phyloP scores from a whole-genome alignment of 2,329 filamentous ascomycete genomes.

The Aspergillus brasiliensis region DNA sequence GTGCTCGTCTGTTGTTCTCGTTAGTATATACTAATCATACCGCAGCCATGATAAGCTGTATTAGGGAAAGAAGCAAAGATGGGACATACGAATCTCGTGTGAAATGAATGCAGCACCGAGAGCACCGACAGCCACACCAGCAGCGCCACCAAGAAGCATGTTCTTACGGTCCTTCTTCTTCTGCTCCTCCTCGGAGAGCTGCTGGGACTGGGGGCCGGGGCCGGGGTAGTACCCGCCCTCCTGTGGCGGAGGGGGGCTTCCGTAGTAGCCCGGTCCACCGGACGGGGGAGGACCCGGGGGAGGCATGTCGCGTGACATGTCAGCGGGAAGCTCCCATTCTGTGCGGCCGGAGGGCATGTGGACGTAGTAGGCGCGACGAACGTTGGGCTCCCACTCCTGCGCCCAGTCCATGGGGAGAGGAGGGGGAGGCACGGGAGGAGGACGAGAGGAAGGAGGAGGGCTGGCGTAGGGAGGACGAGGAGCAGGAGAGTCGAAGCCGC shows the following conservation, averaged over 20 bases:
- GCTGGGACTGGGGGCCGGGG: constrained; percentile 2
- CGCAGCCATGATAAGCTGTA: neutral
- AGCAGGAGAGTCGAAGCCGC: constrained; percentile 33
- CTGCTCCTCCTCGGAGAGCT: constrained; percentile 18
- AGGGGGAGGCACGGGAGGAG: constrained; percentile 49
- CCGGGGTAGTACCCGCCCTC: constrained; percentile 20
- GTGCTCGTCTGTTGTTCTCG: constrained; percentile 7
- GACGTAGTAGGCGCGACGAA: constrained; percentile 66
- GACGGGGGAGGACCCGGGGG: constrained; percentile 15
- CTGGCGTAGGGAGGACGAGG: constrained; percentile 39
- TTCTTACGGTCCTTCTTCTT: constrained; percentile 50
- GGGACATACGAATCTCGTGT: constrained; percentile 57
- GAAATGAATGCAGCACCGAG: constrained; percentile 61
- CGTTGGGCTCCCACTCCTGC: constrained; percentile 63
- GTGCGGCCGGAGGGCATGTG: constrained; percentile 63
- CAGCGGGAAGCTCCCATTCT: constrained; percentile 64
- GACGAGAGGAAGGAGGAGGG: constrained; percentile 31
- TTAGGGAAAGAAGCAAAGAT: neutral
- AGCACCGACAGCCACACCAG: constrained; percentile 59
- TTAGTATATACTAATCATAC: neutral
- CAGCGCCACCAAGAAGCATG: constrained; percentile 59
- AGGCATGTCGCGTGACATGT: constrained; percentile 25
- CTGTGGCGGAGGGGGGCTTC: constrained; percentile 23
- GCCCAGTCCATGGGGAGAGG: constrained; percentile 62
- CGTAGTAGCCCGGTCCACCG: constrained; percentile 21